Evolutionary conservation across 805 yeast species (phyloP).

Genomic region (Isabelozyma heimii): DNA sequence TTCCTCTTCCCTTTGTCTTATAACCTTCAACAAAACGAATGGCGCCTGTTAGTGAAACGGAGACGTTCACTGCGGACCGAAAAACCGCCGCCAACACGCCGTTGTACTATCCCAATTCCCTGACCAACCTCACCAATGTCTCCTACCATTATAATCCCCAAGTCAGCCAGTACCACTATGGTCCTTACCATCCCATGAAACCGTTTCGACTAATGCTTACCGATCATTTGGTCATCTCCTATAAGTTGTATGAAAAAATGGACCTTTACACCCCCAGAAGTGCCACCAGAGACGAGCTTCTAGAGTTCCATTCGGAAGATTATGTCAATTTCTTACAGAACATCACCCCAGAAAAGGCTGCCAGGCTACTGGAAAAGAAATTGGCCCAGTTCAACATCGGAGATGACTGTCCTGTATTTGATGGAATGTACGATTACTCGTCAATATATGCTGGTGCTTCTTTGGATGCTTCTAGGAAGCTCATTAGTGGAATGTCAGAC

Average conservation of each 20-base stretch:
- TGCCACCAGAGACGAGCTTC: conserved; percentile 78
- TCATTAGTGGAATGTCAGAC: conserved; percentile 83
- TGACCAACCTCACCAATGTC: conserved; percentile 52
- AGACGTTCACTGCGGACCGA: conserved; percentile 33
- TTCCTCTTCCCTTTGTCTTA: background rate
- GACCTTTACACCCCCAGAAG: conserved; percentile 81
- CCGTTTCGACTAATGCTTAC: conserved; percentile 93
- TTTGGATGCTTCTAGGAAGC: conserved; percentile 84
- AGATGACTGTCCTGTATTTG: conserved; percentile 92
- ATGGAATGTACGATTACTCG: conserved; percentile 90
- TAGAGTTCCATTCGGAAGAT: conserved; percentile 83
- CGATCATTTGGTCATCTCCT: conserved; percentile 82
- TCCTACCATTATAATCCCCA: conserved; percentile 87
- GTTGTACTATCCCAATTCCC: conserved; percentile 20
- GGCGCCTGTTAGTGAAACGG: conserved; percentile 13
- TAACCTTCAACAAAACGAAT: background rate
- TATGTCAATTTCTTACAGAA: conserved; percentile 73
- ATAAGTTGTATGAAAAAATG: conserved; percentile 85
- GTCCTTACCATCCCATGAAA: conserved; percentile 97
- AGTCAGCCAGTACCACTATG: conserved; percentile 81
- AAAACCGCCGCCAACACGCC: conserved; percentile 34
- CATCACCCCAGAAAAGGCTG: conserved; percentile 72
- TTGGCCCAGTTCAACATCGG: conserved; percentile 80
- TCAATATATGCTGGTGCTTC: conserved; percentile 91
- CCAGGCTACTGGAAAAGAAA: conserved; percentile 54